Percentiles rank a stretch among this genome's conserved stretches.
Evolutionary conservation across 495 filamentous ascomycete genomes (phyloP).

Genomic region (Choiromyces venosus): DNA sequence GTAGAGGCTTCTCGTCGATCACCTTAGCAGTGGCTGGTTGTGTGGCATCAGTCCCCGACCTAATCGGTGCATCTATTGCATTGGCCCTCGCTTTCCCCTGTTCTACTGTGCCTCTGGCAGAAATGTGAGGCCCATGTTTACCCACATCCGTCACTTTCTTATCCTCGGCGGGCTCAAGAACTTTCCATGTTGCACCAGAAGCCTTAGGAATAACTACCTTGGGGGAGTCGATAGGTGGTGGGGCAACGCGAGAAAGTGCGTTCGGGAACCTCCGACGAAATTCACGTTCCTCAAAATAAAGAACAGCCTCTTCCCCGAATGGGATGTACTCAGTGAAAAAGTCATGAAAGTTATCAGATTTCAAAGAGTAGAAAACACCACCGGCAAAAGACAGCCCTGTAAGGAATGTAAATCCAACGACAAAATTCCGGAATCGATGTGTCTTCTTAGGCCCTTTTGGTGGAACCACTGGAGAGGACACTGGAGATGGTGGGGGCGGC

Average conservation of each 20-base stretch:
- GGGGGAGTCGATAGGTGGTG: slow-evolving; percentile 46
- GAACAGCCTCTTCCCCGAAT: slow-evolving; percentile 86
- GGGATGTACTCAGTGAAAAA: slow-evolving; percentile 98
- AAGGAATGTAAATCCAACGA: slow-evolving; percentile 66
- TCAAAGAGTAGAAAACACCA: slow-evolving; percentile 81
- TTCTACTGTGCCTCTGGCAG: slow-evolving; percentile 13
- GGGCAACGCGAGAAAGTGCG: slow-evolving; percentile 50
- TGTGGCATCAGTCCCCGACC: slow-evolving; percentile 24
- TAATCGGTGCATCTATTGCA: slow-evolving; percentile 30
- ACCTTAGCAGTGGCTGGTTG: slow-evolving; percentile 44
- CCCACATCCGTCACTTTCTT: slow-evolving; percentile 38
- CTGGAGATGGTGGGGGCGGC: slow-evolving; percentile 43
- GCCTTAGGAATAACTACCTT: slow-evolving; percentile 75
- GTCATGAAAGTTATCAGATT: slow-evolving; percentile 96
- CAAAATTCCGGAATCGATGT: slow-evolving; percentile 66
- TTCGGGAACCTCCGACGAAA: slow-evolving; percentile 87
- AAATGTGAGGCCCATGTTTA: slow-evolving; percentile 36
- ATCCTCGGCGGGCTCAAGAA: slow-evolving; percentile 54
- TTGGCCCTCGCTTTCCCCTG: slow-evolving; percentile 41
- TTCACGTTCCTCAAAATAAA: slow-evolving; percentile 96
- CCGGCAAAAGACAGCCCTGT: slow-evolving; percentile 73
- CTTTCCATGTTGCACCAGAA: slow-evolving; percentile 78
- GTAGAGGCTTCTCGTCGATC: slow-evolving; percentile 35
- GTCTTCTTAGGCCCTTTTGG: slow-evolving; percentile 54
- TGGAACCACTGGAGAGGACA: slow-evolving; percentile 49